A percentile compares a stretch with the other conserved stretches of the same genome.
Conservation (phyloP, 805 yeast genomes). For the Candida schatavii region DNA sequence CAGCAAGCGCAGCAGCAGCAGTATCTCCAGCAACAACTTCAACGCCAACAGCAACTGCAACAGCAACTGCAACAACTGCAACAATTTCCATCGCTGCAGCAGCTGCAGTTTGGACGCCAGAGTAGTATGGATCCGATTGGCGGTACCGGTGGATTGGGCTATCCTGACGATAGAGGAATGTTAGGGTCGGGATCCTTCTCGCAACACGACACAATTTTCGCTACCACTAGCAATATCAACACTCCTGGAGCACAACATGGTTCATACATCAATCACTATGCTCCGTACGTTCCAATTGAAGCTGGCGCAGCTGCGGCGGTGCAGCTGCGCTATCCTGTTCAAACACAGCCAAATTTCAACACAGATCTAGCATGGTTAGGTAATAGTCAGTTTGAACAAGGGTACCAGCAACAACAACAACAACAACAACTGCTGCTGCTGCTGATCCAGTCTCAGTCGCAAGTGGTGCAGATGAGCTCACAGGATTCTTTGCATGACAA, state of each 20-base stretch:
- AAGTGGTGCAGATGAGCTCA: background rate
- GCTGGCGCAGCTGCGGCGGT: slow-evolving; percentile 11
- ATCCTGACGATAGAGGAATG: background rate
- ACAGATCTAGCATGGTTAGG: slow-evolving; percentile 1
- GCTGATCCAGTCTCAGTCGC: background rate
- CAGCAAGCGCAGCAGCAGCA: background rate
- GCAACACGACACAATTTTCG: background rate
- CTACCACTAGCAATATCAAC: background rate
- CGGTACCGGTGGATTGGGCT: background rate
- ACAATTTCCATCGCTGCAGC: slow-evolving; percentile 1
- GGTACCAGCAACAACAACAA: background rate
- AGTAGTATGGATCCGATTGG: background rate
- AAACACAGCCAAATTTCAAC: background rate
- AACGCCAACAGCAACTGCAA: slow-evolving; percentile 1
- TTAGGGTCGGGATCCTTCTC: background rate
- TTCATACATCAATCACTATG: slow-evolving; percentile 23
- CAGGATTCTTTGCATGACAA: background rate
- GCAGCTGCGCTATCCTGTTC: slow-evolving; percentile 9
- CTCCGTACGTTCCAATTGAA: slow-evolving; percentile 24
- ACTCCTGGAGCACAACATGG: background rate
- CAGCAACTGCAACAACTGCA: slow-evolving; percentile 4
- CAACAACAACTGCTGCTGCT: background rate
- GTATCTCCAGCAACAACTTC: too few species aligned
- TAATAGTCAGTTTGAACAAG: slow-evolving; percentile 1
- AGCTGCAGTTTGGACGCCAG: background rate